Evolutionary conservation across 768 basidiomycete species (phyloP).

Genomic region (Leccinum aurantiacum): DNA sequence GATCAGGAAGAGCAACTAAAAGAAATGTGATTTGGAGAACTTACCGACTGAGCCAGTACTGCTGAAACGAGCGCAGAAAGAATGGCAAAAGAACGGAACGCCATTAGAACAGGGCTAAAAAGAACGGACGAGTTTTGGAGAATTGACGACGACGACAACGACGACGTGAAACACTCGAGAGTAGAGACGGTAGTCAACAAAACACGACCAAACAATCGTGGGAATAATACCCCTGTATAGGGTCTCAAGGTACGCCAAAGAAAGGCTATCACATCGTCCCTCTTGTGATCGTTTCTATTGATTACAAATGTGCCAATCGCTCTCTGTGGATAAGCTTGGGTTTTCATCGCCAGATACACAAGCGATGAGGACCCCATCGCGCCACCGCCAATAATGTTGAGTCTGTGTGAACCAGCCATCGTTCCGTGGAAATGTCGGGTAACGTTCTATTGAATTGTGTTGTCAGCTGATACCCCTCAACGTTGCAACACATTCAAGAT

Average conservation of each 20-base stretch:
- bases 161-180: background rate
- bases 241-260: background rate
- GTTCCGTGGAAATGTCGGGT: background rate
- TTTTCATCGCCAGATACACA: background rate
- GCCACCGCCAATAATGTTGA: conserved; percentile 1
- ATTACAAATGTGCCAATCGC: conserved; percentile 5
- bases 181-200: background rate
- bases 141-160: background rate
- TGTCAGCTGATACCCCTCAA: background rate
- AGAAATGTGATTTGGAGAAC: background rate
- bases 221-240: background rate
- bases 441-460: conserved; percentile 2
- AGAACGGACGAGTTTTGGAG: conserved; percentile 27
- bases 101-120: conserved; percentile 32
- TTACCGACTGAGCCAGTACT: conserved; percentile 52
- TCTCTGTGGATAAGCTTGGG: background rate
- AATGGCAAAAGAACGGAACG: conserved; percentile 54
- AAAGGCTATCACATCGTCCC: conserved; percentile 14
- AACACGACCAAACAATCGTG: conserved; percentile 14
- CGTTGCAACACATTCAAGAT: background rate
- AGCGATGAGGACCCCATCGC: background rate
- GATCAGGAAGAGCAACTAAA: conserved; percentile 6
- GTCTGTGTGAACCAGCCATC: conserved; percentile 1
- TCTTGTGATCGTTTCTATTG: background rate
- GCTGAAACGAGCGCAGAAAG: conserved; percentile 50